Evolutionary conservation across 768 basidiomycete species (phyloP).

Genomic region (Agaricus subrufescens): DNA sequence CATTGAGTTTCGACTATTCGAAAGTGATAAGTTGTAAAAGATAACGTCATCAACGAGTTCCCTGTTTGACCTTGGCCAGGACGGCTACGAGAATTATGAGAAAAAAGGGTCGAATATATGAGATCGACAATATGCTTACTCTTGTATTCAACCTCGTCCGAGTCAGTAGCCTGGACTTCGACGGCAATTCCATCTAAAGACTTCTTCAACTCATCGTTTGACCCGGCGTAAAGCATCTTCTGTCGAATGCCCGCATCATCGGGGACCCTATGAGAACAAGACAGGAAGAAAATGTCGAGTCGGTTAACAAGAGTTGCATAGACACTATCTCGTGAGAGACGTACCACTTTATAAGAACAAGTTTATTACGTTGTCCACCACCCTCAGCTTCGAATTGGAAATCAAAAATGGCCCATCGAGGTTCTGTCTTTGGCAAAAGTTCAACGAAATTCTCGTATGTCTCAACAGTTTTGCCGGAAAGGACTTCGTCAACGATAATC

Average conservation of each 20-base stretch:
- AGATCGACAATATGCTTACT: slow-evolving; percentile 38
- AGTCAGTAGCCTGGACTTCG: slow-evolving; percentile 87
- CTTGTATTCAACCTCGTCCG: slow-evolving; percentile 65
- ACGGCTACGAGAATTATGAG: slow-evolving; percentile 15
- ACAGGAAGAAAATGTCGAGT: too few species aligned
- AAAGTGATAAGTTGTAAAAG: not conserved
- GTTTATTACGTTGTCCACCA: slow-evolving; percentile 80
- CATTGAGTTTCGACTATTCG: not conserved
- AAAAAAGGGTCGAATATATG: not conserved
- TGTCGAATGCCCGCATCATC: slow-evolving; percentile 79
- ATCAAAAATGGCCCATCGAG: slow-evolving; percentile 92
- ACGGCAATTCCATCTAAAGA: slow-evolving; percentile 69
- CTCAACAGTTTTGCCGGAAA: slow-evolving; percentile 23
- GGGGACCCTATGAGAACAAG: slow-evolving; percentile 61
- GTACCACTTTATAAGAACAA: slow-evolving; percentile 82
- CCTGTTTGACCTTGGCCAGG: slow-evolving; percentile 21
- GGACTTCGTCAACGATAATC: slow-evolving; percentile 74
- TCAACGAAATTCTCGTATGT: slow-evolving; percentile 69
- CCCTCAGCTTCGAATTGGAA: slow-evolving; percentile 75
- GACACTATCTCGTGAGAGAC: slow-evolving; percentile 23
- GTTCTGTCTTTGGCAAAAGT: slow-evolving; percentile 69
- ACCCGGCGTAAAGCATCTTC: slow-evolving; percentile 93
- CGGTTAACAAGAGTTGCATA: not conserved
- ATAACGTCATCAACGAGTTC: not conserved
- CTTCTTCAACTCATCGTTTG: slow-evolving; percentile 73